These are phyloP conservation scores for Penicillium sp. DNA, from an alignment of 2,329 filamentous ascomycete genomes.

Conservation along the genomic window DNA sequence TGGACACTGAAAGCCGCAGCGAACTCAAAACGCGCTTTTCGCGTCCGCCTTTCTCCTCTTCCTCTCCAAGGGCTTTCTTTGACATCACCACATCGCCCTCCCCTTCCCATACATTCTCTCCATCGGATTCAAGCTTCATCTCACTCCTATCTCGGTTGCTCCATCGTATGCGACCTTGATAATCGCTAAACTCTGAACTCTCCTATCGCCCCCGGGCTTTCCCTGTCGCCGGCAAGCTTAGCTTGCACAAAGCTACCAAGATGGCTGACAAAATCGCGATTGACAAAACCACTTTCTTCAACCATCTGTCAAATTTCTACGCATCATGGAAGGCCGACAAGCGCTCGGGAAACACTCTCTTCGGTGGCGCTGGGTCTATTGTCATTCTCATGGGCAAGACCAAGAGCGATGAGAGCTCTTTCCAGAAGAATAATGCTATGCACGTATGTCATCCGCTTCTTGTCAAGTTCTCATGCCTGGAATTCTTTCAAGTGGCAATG, in stretches of 20 bases:
- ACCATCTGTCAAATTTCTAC: conserved; percentile 83
- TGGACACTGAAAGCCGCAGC: conserved; percentile 21
- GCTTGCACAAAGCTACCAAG: conserved; percentile 19
- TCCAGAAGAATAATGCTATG: conserved; percentile 94
- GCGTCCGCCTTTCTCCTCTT: conserved; percentile 18
- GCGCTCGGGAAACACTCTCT: conserved; percentile 79
- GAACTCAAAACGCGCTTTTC: conserved; percentile 30
- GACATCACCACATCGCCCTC: conserved; percentile 7
- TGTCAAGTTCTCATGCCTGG: not conserved
- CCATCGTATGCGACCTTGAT: conserved; percentile 8
- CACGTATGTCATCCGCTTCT: conserved; percentile 65
- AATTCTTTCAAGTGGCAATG: not conserved
- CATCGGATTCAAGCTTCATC: not conserved
- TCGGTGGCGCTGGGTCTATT: conserved; percentile 83
- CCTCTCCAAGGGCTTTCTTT: conserved; percentile 6
- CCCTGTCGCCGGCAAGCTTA: conserved; percentile 19
- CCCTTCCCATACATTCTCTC: not conserved
- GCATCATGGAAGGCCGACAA: conserved; percentile 96
- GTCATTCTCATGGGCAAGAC: conserved; percentile 93
- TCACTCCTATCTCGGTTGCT: not conserved
- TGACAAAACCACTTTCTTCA: conserved; percentile 90
- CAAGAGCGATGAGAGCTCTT: conserved; percentile 74
- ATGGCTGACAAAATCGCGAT: conserved; percentile 89
- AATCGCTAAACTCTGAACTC: not conserved
- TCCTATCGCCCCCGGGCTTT: conserved; percentile 5